phyloP scores from a whole-genome alignment of 2,329 filamentous ascomycete genomes.

The Pyrenophora seminiperda region DNA sequence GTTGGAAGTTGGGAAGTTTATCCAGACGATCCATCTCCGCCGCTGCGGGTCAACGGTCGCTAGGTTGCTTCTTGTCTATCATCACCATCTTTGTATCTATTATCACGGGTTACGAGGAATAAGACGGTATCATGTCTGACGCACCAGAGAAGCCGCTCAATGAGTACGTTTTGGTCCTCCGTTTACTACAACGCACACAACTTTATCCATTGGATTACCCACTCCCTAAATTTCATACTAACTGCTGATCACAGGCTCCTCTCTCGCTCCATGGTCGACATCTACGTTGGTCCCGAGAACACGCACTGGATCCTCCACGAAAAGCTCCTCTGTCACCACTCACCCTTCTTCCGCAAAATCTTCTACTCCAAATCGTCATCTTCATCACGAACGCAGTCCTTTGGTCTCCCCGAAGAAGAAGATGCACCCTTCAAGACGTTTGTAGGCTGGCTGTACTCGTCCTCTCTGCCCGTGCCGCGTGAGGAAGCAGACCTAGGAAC shows the following conservation, averaged over 20 bases:
- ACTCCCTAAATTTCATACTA: neutral
- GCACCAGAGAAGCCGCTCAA: conserved; percentile 42
- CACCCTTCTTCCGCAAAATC: conserved; percentile 59
- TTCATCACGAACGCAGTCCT: conserved; percentile 44
- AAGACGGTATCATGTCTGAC: conserved; percentile 28
- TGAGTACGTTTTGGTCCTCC: conserved; percentile 30
- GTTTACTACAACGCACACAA: neutral
- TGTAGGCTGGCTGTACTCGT: conserved; percentile 60
- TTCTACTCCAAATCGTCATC: conserved; percentile 51
- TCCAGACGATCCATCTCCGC: too few species aligned
- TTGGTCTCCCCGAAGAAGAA: conserved; percentile 60
- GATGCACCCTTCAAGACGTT: conserved; percentile 58
- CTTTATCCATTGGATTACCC: too few species aligned
- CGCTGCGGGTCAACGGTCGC: too few species aligned
- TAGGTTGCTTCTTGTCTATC: too few species aligned
- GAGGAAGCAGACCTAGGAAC: conserved; percentile 57
- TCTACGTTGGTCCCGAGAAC: conserved; percentile 61
- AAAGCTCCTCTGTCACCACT: conserved; percentile 61
- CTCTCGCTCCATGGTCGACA: conserved; percentile 60
- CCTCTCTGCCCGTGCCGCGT: conserved; percentile 53
- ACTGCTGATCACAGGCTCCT: conserved; percentile 52
- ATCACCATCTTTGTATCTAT: too few species aligned
- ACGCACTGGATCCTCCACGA: conserved; percentile 63
- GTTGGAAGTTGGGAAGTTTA: too few species aligned
- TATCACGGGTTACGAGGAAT: too few species aligned